Conservation (phyloP, 805 yeast species). For the Zygotorulaspora florentina region DNA sequence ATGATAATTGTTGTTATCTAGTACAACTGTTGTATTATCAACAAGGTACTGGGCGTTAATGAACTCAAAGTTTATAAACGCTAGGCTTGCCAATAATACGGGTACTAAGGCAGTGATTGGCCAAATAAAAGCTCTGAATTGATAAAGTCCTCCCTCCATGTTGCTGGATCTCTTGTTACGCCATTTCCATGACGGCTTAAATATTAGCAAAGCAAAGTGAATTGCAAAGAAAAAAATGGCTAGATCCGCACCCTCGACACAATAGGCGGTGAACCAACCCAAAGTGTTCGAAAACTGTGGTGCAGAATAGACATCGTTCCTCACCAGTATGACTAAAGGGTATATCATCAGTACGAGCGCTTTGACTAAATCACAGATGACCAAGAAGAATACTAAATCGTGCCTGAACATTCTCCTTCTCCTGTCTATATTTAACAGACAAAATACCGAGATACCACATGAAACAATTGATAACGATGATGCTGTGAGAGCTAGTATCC, state of each 20-base stretch:
- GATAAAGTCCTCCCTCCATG: slow-evolving; percentile 71
- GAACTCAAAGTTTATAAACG: slow-evolving; percentile 46
- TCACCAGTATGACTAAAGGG: slow-evolving; percentile 54
- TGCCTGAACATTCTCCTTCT: slow-evolving; percentile 62
- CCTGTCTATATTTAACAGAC: slow-evolving; percentile 60
- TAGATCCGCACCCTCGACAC: slow-evolving; percentile 82
- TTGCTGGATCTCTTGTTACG: slow-evolving; percentile 36
- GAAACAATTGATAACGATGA: slow-evolving; percentile 46
- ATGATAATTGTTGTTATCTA: slow-evolving; percentile 25
- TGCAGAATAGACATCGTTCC: slow-evolving; percentile 43
- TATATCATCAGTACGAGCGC: slow-evolving; percentile 64
- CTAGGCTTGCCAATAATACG: slow-evolving; percentile 61
- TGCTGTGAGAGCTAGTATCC: slow-evolving; percentile 46
- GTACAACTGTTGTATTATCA: slow-evolving; percentile 21
- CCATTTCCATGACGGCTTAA: slow-evolving; percentile 52
- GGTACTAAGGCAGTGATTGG: slow-evolving; percentile 58
- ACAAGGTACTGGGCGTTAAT: slow-evolving; percentile 14
- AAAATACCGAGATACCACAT: slow-evolving; percentile 60
- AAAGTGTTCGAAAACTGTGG: slow-evolving; percentile 55
- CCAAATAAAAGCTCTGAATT: slow-evolving; percentile 55
- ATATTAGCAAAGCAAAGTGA: slow-evolving; percentile 72
- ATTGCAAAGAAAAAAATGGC: slow-evolving; percentile 79
- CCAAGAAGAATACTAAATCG: slow-evolving; percentile 60
- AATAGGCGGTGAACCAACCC: slow-evolving; percentile 77
- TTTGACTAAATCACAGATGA: slow-evolving; percentile 72